Evolutionary conservation across 202 grass and related monocot genomes (phyloP).

Genomic region (Cymbopogon flexuosus): DNA sequence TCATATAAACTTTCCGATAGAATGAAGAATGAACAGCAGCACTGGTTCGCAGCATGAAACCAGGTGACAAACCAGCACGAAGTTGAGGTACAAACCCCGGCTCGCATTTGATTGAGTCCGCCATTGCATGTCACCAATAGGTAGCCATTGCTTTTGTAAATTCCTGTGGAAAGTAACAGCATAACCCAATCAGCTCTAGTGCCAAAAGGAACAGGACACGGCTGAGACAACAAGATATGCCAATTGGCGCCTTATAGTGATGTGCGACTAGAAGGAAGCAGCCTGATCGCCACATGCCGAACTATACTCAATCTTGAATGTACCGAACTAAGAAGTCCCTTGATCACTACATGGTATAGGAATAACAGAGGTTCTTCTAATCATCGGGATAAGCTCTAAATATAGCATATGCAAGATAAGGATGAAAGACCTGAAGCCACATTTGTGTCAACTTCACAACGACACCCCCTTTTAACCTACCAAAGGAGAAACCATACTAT

Average conservation of each 20-base stretch:
- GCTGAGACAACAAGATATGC: constrained; percentile 12
- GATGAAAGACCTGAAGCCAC: not conserved
- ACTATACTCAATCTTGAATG: not conserved
- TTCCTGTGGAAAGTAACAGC: constrained; percentile 38
- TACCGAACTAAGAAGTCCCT: not conserved
- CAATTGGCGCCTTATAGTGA: not conserved
- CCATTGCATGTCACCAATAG: constrained; percentile 59
- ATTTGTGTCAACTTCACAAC: constrained; percentile 15
- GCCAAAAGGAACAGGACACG: not conserved
- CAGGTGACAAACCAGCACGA: not conserved
- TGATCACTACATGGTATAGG: not conserved
- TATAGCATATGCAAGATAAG: not conserved
- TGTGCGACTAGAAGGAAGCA: not conserved
- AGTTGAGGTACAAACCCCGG: constrained; percentile 50
- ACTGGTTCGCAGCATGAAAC: not conserved
- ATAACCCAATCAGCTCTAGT: constrained; percentile 10
- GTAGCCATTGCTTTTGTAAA: constrained; percentile 79
- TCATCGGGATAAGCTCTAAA: not conserved
- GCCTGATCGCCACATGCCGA: not conserved
- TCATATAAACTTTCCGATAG: not conserved
- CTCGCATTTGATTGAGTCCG: constrained; percentile 79
- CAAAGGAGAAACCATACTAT: not conserved
- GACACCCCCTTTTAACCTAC: not conserved
- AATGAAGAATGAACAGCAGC: not conserved
- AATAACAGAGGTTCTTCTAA: not conserved